phyloP scores from a whole-genome alignment of 257 asterid genomes.

The Salvia rosmarinus region DNA sequence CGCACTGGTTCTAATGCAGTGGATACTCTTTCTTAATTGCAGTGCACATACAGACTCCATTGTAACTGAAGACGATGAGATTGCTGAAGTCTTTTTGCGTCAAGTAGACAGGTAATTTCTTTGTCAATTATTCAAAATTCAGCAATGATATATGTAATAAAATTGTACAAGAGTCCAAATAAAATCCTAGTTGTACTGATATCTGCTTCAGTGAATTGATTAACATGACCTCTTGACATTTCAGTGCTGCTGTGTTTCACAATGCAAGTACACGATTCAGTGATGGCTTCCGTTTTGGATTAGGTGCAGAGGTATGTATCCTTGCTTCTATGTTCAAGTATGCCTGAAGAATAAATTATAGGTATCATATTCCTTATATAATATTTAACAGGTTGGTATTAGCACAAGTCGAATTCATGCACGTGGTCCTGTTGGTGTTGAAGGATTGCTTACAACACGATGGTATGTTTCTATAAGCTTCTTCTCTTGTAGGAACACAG shows the following conservation, averaged over 20 bases:
- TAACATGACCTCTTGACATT: slow-evolving; percentile 20
- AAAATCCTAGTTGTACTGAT: neutral
- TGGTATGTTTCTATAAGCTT: slow-evolving; percentile 51
- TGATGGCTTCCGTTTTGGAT: slow-evolving; percentile 95
- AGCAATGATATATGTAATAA: neutral
- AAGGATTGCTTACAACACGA: slow-evolving; percentile 90
- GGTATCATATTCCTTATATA: slow-evolving; percentile 1
- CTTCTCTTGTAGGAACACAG: neutral
- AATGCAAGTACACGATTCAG: slow-evolving; percentile 92
- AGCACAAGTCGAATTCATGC: slow-evolving; percentile 98
- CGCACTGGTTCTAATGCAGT: slow-evolving; percentile 28
- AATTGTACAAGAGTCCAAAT: neutral
- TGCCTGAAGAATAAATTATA: neutral
- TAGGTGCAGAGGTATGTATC: slow-evolving; percentile 90
- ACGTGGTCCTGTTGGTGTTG: slow-evolving; percentile 98
- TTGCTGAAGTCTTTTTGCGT: slow-evolving; percentile 67
- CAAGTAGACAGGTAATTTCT: slow-evolving; percentile 63
- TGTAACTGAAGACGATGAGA: slow-evolving; percentile 71
- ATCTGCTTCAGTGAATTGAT: slow-evolving; percentile 14
- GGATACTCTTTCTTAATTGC: slow-evolving; percentile 40
- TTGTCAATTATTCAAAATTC: neutral
- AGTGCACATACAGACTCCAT: slow-evolving; percentile 95
- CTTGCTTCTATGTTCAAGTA: neutral
- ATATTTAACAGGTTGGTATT: slow-evolving; percentile 74
- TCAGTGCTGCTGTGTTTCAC: slow-evolving; percentile 95